phyloP scores from a whole-genome alignment of 2,329 filamentous ascomycete species.

The Colletotrichum sansevieriae region DNA sequence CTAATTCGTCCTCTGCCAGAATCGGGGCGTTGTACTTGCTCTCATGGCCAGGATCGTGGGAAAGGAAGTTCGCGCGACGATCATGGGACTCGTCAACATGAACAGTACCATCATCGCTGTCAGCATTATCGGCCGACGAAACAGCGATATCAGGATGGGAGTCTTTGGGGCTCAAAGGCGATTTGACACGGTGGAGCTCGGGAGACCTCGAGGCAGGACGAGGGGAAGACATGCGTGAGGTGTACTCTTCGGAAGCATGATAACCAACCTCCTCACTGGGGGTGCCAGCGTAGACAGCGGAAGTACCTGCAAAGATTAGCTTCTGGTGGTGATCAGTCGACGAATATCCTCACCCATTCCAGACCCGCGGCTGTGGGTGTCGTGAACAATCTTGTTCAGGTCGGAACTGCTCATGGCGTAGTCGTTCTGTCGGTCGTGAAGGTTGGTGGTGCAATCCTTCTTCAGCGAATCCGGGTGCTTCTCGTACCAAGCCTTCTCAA shows the following conservation, averaged over 20 bases:
- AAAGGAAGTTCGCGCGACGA: conserved; percentile 54
- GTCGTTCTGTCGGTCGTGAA: conserved; percentile 72
- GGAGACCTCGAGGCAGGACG: conserved; percentile 61
- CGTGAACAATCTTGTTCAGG: conserved; percentile 88
- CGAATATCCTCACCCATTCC: conserved; percentile 60
- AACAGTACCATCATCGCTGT: conserved; percentile 73
- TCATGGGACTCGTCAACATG: conserved; percentile 79
- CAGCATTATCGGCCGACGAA: conserved; percentile 45
- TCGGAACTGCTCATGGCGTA: conserved; percentile 92
- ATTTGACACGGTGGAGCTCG: conserved; percentile 51
- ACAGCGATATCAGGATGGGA: conserved; percentile 47
- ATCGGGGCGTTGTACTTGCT: conserved; percentile 80
- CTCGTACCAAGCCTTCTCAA: conserved; percentile 92
- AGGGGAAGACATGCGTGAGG: conserved; percentile 80
- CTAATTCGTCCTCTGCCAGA: conserved; percentile 87
- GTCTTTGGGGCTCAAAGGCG: conserved; percentile 47
- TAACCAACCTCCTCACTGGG: conserved; percentile 94
- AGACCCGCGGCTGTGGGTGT: conserved; percentile 70
- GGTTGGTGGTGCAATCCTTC: conserved; percentile 75
- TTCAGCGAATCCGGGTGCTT: conserved; percentile 88
- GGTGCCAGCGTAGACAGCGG: conserved; percentile 74
- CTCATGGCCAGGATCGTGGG: conserved; percentile 24
- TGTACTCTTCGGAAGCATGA: conserved; percentile 86
- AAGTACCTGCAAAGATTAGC: conserved; percentile 68
- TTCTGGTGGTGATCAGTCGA: neutral